A percentile compares a stretch with the other conserved stretches of the same genome.
phyloP scores from a whole-genome alignment of 2,329 filamentous ascomycete genomes.

The Calonectria hawksworthii region DNA sequence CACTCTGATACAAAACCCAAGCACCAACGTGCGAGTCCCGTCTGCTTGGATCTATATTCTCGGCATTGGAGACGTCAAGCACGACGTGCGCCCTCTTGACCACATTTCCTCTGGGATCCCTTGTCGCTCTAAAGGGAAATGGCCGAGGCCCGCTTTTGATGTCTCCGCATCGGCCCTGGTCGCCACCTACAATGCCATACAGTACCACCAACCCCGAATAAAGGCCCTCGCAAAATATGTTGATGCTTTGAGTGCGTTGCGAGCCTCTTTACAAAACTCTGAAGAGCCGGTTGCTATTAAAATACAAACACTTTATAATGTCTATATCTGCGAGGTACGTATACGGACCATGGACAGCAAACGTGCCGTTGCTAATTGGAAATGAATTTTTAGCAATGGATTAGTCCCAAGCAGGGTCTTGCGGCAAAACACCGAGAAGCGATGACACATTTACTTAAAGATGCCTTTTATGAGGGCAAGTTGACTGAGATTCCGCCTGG shows the following conservation, averaged over 20 bases:
- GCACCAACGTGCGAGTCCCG: neutral
- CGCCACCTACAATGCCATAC: neutral
- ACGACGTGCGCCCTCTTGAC: neutral
- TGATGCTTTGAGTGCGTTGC: neutral
- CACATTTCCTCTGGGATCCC: neutral
- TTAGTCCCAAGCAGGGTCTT: neutral
- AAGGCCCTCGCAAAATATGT: neutral
- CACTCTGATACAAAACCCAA: neutral
- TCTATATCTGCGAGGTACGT: neutral
- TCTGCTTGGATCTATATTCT: constrained; percentile 1
- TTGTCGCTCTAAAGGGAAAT: neutral
- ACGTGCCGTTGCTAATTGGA: too few species aligned
- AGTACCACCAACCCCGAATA: neutral
- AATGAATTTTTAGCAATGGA: neutral
- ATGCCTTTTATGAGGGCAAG: constrained; percentile 5
- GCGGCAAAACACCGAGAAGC: neutral
- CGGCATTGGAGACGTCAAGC: neutral
- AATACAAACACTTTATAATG: constrained; percentile 1
- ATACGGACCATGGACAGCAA: rapidly evolving
- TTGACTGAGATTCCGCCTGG: neutral
- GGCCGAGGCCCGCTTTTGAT: neutral
- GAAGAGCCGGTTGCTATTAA: neutral
- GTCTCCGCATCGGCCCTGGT: neutral
- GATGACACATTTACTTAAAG: neutral
- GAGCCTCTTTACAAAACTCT: neutral